Evolutionary conservation across 2,329 filamentous ascomycete genomes (phyloP).

Genomic region (Chrysosporium keratinophilum): DNA sequence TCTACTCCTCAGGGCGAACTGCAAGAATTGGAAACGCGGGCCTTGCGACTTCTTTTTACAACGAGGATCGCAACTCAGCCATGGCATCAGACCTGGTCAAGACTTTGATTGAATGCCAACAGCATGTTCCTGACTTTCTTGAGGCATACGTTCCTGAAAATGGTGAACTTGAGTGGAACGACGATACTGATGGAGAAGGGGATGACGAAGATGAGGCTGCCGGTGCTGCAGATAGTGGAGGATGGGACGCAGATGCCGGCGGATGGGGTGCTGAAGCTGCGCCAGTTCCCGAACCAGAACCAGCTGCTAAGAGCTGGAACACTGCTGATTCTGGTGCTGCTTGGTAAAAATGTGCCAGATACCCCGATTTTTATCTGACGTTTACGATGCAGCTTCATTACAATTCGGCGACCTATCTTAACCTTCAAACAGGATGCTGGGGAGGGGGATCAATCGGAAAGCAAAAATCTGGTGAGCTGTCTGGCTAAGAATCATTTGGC

Average conservation of each 20-base stretch:
- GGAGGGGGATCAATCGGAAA: background rate
- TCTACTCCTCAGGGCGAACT: conserved; percentile 57
- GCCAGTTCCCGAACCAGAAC: conserved; percentile 5
- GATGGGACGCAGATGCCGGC: conserved; percentile 8
- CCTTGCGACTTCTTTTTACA: conserved; percentile 81
- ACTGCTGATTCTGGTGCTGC: background rate
- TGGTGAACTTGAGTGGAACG: conserved; percentile 40
- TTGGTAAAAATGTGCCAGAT: conserved; percentile 9
- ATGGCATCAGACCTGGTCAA: conserved; percentile 65
- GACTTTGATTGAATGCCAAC: conserved; percentile 67
- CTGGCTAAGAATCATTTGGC: background rate
- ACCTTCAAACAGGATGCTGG: background rate
- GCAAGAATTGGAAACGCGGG: conserved; percentile 85
- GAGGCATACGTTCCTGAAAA: conserved; percentile 43
- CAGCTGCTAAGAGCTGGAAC: conserved; percentile 5
- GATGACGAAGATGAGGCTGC: conserved; percentile 19
- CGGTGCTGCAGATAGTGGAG: conserved; percentile 15
- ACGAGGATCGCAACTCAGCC: conserved; percentile 58
- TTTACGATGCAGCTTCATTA: background rate
- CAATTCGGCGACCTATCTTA: background rate
- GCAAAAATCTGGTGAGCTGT: conserved; percentile 4
- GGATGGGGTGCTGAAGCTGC: conserved; percentile 4
- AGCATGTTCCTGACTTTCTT: conserved; percentile 75
- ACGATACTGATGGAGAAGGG: conserved; percentile 42
- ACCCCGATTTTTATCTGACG: background rate